These are phyloP conservation scores for Ammopiptanthus mongolicus DNA, from an alignment of 306 rosid genomes.

Conservation along the genomic window DNA sequence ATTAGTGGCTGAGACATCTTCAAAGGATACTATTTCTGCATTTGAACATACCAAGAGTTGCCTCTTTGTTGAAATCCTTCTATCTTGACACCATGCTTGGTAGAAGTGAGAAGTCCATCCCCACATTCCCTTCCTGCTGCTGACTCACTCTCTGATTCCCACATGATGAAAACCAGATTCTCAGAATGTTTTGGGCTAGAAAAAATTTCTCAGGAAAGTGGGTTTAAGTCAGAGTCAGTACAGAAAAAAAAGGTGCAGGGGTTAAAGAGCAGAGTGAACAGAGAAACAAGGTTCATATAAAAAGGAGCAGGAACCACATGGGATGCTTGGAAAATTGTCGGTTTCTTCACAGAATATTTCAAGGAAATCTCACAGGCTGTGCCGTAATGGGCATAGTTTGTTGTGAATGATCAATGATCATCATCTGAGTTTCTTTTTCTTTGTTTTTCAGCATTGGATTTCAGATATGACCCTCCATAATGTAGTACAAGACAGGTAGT, in stretches of 20 bases:
- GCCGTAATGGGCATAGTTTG: slow-evolving; percentile 47
- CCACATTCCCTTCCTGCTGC: slow-evolving; percentile 58
- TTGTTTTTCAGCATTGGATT: slow-evolving; percentile 25
- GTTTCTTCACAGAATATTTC: slow-evolving; percentile 34
- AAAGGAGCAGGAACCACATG: slow-evolving; percentile 50
- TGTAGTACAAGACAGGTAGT: slow-evolving; percentile 5
- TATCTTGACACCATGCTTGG: slow-evolving; percentile 64
- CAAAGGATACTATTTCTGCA: neutral
- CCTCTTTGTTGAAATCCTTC: slow-evolving; percentile 78
- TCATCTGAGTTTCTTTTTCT: slow-evolving; percentile 32
- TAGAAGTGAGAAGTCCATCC: slow-evolving; percentile 57
- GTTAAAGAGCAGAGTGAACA: slow-evolving; percentile 14
- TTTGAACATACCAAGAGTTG: slow-evolving; percentile 63
- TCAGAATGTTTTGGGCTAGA: slow-evolving; percentile 2
- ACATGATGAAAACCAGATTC: slow-evolving; percentile 50
- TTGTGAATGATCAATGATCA: slow-evolving; percentile 32
- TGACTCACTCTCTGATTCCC: slow-evolving; percentile 90
- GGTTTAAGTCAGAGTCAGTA: slow-evolving; percentile 20
- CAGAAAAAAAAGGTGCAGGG: neutral
- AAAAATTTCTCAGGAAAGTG: slow-evolving; percentile 21
- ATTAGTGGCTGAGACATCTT: neutral
- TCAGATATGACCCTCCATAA: neutral
- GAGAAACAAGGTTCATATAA: neutral
- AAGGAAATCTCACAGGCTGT: slow-evolving; percentile 55
- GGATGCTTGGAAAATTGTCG: slow-evolving; percentile 64